phyloP scores from a whole-genome alignment of 306 rosid species.

The Oemleria cerasiformis region DNA sequence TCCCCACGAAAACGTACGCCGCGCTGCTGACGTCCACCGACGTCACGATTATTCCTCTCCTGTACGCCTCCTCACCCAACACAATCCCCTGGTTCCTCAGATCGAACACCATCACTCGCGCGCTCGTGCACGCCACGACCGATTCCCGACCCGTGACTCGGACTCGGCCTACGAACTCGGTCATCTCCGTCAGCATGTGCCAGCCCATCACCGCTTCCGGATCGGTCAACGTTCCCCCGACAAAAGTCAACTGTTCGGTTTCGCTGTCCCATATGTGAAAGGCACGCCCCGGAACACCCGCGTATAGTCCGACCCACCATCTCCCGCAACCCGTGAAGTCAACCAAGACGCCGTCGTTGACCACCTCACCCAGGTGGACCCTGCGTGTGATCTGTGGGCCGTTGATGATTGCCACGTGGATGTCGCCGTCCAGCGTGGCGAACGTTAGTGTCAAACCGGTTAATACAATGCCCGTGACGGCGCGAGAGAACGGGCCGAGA shows the following conservation, averaged over 20 bases:
- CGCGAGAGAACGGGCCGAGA: constrained; percentile 55
- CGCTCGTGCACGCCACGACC: constrained; percentile 72
- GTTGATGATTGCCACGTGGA: constrained; percentile 38
- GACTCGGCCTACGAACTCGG: constrained; percentile 56
- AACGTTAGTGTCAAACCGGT: constrained; percentile 22
- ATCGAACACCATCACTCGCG: constrained; percentile 46
- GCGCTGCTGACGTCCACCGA: constrained; percentile 50
- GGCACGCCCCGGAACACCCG: constrained; percentile 62
- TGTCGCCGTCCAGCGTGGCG: constrained; percentile 61
- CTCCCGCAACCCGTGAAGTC: constrained; percentile 55
- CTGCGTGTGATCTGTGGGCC: constrained; percentile 6
- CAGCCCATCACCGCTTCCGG: constrained; percentile 69
- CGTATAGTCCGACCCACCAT: constrained; percentile 85
- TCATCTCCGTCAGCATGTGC: constrained; percentile 65
- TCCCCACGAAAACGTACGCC: constrained; percentile 44
- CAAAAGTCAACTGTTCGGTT: constrained; percentile 35
- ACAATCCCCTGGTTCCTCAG: constrained; percentile 37
- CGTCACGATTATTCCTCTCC: constrained; percentile 38
- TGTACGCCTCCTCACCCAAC: constrained; percentile 35
- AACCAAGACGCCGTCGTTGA: constrained; percentile 59
- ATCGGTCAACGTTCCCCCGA: constrained; percentile 67
- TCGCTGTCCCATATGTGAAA: constrained; percentile 66
- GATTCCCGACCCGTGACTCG: constrained; percentile 42
- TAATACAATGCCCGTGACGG: constrained; percentile 64
- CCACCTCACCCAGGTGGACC: constrained; percentile 40